Evolutionary conservation across 73 alveolate genomes (phyloP), one percentile per base, ranked within the genome.

Genomic region (Effrenium voratum): DNA sequence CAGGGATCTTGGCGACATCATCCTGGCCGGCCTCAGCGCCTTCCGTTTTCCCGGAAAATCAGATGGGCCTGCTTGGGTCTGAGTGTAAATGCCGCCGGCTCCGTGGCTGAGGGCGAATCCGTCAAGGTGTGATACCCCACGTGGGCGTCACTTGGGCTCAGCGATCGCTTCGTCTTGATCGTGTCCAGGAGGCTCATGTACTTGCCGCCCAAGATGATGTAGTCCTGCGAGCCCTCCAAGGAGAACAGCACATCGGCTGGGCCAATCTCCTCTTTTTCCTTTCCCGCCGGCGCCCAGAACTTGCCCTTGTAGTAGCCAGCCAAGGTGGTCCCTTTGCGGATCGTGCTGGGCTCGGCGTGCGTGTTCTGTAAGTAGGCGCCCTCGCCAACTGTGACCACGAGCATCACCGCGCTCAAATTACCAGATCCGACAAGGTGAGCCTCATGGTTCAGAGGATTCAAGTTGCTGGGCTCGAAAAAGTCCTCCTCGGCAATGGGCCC

Each of bases 221-320:
- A 0, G 32, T 80, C 91, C 2, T 47, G 6, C 36, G 13, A 32
- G 0, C 36, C 19, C 44, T 5, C 0, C n/a, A 80, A 72, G 8
- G 8, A 4, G 47, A 80, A 80, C 5, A 30, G 32, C 70, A 80
- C 91, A 3, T 45, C 91, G 3, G 68, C 45, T n/a, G n/a, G n/a
- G n/a, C n/a, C n/a, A 1, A 41, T 44, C 59, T 43, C 88, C 3
- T 28, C 45, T 32, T 1, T 44, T 60, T 12, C 28, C 76, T 63
- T 34, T 5, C 38, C 4, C 38, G 32, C 22, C 26, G 47, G 1
- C 32, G 32, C 26, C 91, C 70, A n/a, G 28, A 45, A 80, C 68
- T 44, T 80, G 46, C 91, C 91, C 34, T 80, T 80, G 72, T 13
- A 80, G 91, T 46, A 80, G 91, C 91, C 91, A 3, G 12, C 34